These are phyloP conservation scores for Penicillium lagena DNA, from an alignment of 495 filamentous ascomycete genomes.

Conservation along the genomic window DNA sequence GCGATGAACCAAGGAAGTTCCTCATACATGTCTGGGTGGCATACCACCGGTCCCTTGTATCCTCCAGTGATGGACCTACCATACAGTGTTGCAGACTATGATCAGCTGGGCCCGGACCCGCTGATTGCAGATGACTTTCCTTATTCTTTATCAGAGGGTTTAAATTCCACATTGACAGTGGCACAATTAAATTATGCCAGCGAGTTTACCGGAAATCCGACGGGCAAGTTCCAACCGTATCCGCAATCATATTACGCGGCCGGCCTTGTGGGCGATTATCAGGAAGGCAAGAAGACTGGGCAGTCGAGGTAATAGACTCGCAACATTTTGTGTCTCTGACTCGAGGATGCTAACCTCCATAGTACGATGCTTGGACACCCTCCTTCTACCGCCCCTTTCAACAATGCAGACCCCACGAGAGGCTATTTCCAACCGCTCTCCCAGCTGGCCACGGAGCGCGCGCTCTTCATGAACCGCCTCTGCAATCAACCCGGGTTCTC, in stretches of 20 bases:
- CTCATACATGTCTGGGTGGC: too few species aligned
- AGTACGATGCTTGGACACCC: not conserved
- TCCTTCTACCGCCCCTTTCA: not conserved
- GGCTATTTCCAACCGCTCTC: constrained; percentile 13
- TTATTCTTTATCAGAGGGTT: too few species aligned
- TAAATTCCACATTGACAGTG: not conserved
- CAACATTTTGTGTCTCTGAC: too few species aligned
- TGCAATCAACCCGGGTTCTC: not conserved
- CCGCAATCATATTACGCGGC: constrained; percentile 6
- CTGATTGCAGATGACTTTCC: not conserved
- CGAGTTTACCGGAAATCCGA: not conserved
- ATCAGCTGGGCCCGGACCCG: not conserved
- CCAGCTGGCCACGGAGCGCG: constrained; percentile 25
- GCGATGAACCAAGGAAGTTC: not conserved
- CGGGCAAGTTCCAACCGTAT: constrained; percentile 4
- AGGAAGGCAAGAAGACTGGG: not conserved
- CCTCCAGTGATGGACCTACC: too few species aligned
- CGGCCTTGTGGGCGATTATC: constrained; percentile 5
- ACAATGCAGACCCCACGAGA: constrained; percentile 1
- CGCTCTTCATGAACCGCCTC: constrained; percentile 30
- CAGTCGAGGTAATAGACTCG: not conserved
- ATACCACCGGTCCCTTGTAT: too few species aligned
- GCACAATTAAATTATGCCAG: constrained; percentile 2
- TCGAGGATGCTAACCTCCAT: too few species aligned
- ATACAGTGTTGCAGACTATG: too few species aligned